Evolutionary conservation across 2,329 filamentous ascomycete genomes (phyloP), one percentile per base, ranked within the genome.

Genomic region (Myotisia sp.): DNA sequence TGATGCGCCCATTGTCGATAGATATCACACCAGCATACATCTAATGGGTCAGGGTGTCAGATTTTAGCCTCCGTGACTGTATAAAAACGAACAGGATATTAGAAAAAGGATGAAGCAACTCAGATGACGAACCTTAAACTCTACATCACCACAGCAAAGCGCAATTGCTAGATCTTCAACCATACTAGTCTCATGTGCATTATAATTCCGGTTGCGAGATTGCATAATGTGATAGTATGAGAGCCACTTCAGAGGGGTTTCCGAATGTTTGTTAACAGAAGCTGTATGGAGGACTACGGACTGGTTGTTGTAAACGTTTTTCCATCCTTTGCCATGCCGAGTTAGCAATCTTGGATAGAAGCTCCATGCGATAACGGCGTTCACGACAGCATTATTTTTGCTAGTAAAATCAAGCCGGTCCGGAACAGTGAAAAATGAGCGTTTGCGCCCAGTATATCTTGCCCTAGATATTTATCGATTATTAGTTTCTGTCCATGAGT

Each of bases 181-280:
- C 1, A 77, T 73, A 7, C 78, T 82, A 2, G 83, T 92, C 52
- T 92, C 84, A 45, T 94, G 86, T 1, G 90, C 90, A 44, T 93
- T 92, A 45, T 87, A 83, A 47, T 53, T 65, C 63, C 69, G 70
- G 69, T 76, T 82, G 61, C 64, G 85, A 2, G 80, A 79, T 55
- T 94, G 86, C 83, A 95, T 92, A 43, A 95, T 93, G 54, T 92
- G 81, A 60, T 95, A 95, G 55, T 93, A 98, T 1, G 82, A 90
- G 28, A 98, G 63, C 75, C 83, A 95, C 49, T 76, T 78, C 24
- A 85, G 62, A 26, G 51, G 43, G 1, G 42, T 26, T n/a, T 58
- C 55, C 4, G 52, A 43, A 39, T 64, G 65, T 5, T 85, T 85
- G 55, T 95, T 95, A 44, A 98, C 82, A 1, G 84, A 92, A 1